Base-by-base conservation (phyloP, 495 filamentous ascomycete species). In the Stereocaulon alpinum region DNA sequence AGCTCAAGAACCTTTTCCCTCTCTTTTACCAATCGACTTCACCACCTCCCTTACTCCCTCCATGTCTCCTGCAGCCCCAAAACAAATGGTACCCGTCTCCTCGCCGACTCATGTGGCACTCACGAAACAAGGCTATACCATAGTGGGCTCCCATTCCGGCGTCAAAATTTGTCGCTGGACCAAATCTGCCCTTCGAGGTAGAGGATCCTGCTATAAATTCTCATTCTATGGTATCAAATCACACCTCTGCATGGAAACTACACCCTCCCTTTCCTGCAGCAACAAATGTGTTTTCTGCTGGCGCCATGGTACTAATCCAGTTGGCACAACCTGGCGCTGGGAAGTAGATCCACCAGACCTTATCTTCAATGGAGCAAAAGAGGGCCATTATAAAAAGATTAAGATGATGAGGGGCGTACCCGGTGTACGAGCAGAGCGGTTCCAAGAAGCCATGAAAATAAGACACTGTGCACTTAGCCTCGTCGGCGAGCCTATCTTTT, bases 211-310 rank as follows among this genome's bases (percentile, higher is more conserved):
- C 76, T 97, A 97, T 79, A 97, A 97, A 70, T 95, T 79, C 70
- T 91, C 87, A 7, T 96, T 97, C 74, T 97, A 97, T 71, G 92
- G 91, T 61, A 97, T 97, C 68, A 80, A 84, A 58, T 96, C 91
- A 2, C 92, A 97, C 65, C 83, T 93, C 44, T 97, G 92, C 74
- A 97, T 97, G 92, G 92, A 97, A 73, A 88, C 91, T 4, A 97
- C 92, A 0, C 92, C 92, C 0, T 95, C 91, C 1, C 81, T 97
- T 18, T 94, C 89, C 17, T 97, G 92, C 78, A 91, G 86, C 65
- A 97, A 97, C 71, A 97, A 97, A 70, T 97, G 92, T 72, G 87
- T 97, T 67, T 97, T 97, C 74, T 97, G 92, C 78, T 97, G 92
- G 92, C 85, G 92, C 14, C 92, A 96, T 68, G 92, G 92, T 45